phyloP scores from a whole-genome alignment of 2,329 filamentous ascomycete genomes.

The Grosmannia serpens region DNA sequence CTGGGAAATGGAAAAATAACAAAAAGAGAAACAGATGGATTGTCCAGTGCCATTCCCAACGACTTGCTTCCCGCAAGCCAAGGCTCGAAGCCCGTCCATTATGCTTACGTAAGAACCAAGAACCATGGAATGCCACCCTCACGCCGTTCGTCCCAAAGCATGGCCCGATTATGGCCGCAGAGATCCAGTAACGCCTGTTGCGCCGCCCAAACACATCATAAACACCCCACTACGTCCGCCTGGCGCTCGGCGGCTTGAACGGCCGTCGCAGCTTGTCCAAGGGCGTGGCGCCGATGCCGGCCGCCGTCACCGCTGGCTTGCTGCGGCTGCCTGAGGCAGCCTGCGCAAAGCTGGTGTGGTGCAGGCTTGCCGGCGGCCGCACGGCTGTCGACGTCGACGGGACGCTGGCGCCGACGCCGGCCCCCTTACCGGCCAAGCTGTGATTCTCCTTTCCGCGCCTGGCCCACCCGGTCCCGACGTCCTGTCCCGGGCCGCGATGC shows the following conservation, averaged over 20 bases:
- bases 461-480: background rate
- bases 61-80: too few relatives aligned
- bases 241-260: slow-evolving; percentile 46
- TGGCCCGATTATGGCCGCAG: too few relatives aligned
- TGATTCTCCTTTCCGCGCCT: background rate
- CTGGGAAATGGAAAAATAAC: too few relatives aligned
- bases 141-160: too few relatives aligned
- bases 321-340: too few relatives aligned
- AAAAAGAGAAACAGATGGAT: too few relatives aligned
- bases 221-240: slow-evolving; percentile 16
- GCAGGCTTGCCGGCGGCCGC: slow-evolving; percentile 21
- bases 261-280: slow-evolving; percentile 41
- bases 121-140: too few relatives aligned
- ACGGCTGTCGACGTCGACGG: background rate
- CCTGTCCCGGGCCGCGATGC: background rate
- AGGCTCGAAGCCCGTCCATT: too few relatives aligned
- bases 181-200: too few relatives aligned
- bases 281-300: slow-evolving; percentile 31
- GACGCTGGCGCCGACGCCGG: background rate
- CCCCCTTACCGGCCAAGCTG: background rate
- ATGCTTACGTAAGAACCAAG: too few relatives aligned
- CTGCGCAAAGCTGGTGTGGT: slow-evolving; percentile 37
- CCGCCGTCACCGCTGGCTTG: too few relatives aligned
- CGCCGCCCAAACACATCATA: background rate
- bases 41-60: too few relatives aligned